Evolutionary conservation across 2,329 filamentous ascomycete species (phyloP), one percentile per base, ranked within the genome.

Genomic region (Macroventuria anomochaeta): DNA sequence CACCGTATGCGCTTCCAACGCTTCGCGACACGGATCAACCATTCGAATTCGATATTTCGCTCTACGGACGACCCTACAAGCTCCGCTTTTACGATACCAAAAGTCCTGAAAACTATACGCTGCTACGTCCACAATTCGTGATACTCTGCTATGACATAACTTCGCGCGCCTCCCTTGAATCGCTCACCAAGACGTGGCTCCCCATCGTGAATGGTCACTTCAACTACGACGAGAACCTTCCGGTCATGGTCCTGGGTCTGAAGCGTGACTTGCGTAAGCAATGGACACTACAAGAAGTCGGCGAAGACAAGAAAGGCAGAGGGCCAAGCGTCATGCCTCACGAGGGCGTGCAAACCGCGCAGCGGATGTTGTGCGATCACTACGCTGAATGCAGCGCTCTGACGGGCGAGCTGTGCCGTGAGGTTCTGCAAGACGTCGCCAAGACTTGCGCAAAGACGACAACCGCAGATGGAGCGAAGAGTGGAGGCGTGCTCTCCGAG

Each of bases 341-440:
- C 38, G 79, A 81, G 59, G 80, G 73, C 2, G 39, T 81, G 6
- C 67, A 71, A 12, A 60, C 83, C 6, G 84, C 85, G 13, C 83
- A 85, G 61, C 81, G 84, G 61, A 81, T 87, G 73, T 76, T 83
- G 20, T 84, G 81, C 67, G 85, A 87, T 75, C 75, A 79, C 29
- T 87, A 87, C 70, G 85, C 83, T 3, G 85, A 87, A 65, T 87
- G 85, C 59, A 85, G 83, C 56, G 84, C 85, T 33, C 31, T 82
- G 32, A 87, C 84, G 5, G 84, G 85, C 3, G 82, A 86, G 71
- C 71, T 87, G 32, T 81, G 85, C 59, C 74, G 75, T 26, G 80
- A 87, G 68, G 83, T 84, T 0, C 78, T 87, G 53, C 84, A 87
- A 63, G 85, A 87, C 67, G 76, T 87, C 17, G 83, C 83, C 8